phyloP scores from a whole-genome alignment of 2,329 filamentous ascomycete genomes.

The Mariannaea elegans region DNA sequence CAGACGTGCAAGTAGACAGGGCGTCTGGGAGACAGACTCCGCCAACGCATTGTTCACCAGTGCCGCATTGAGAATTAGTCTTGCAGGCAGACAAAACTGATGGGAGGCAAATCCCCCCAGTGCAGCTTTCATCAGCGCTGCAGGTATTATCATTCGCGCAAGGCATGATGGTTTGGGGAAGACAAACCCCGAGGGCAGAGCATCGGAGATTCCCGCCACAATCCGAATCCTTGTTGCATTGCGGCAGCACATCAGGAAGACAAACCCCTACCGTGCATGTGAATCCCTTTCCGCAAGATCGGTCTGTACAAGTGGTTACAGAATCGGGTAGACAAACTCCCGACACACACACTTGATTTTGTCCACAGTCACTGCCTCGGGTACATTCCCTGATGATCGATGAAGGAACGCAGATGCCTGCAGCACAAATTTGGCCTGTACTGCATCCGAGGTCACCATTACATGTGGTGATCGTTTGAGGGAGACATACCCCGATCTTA shows the following conservation, averaged over 20 bases:
- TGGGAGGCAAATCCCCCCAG: not conserved
- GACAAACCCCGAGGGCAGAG: not conserved
- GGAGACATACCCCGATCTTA: not conserved
- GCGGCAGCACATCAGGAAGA: not conserved
- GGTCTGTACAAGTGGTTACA: too few species aligned
- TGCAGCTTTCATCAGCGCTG: not conserved
- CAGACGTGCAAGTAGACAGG: not conserved
- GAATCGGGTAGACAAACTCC: too few species aligned
- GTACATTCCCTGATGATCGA: too few species aligned
- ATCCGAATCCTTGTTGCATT: not conserved
- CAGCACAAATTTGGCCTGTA: too few species aligned
- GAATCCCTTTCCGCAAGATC: not conserved
- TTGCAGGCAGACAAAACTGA: not conserved
- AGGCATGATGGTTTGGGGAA: not conserved
- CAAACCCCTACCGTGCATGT: conserved; percentile 1
- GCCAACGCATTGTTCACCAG: not conserved
- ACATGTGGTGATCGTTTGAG: not conserved
- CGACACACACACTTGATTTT: too few species aligned
- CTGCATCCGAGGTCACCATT: not conserved
- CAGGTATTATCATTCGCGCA: not conserved
- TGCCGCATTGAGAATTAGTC: not conserved
- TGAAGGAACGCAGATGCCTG: too few species aligned
- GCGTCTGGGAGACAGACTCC: conserved; percentile 2
- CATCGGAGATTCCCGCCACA: not conserved
- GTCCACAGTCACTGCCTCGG: too few species aligned